A percentile compares a stretch with the other conserved stretches of the same genome.
phyloP scores from a whole-genome alignment of 2,329 filamentous ascomycete species.

The Colletotrichum aenigma region DNA sequence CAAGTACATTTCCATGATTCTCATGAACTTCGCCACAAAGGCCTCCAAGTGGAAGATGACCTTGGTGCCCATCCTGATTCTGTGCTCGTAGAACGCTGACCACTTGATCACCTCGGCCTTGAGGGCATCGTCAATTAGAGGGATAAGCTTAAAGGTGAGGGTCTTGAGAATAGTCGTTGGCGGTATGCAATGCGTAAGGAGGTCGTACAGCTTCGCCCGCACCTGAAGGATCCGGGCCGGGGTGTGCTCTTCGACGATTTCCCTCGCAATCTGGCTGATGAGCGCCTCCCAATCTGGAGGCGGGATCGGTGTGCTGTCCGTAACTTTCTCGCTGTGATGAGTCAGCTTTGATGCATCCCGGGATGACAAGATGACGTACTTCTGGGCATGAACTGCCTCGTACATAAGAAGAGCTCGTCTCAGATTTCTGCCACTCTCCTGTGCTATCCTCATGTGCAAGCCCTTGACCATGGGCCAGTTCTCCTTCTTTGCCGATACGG shows the following conservation, averaged over 20 bases:
- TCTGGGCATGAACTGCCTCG: constrained; percentile 95
- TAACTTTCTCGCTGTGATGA: constrained; percentile 78
- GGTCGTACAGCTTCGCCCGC: constrained; percentile 92
- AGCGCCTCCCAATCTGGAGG: constrained; percentile 97
- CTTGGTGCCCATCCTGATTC: constrained; percentile 90
- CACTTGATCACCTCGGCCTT: constrained; percentile 94
- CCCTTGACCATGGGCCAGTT: constrained; percentile 78
- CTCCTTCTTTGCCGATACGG: constrained; percentile 74
- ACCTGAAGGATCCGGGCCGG: constrained; percentile 87
- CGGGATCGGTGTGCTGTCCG: constrained; percentile 85
- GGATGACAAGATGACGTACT: constrained; percentile 61
- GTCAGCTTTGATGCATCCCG: constrained; percentile 30
- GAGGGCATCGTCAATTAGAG: constrained; percentile 83
- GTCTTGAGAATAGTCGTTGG: constrained; percentile 94
- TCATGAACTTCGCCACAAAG: constrained; percentile 99
- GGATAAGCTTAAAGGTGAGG: constrained; percentile 89
- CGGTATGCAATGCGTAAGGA: constrained; percentile 96
- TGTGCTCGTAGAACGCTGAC: constrained; percentile 97
- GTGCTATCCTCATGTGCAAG: constrained; percentile 84
- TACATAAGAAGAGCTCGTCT: constrained; percentile 93
- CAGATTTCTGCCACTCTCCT: constrained; percentile 89
- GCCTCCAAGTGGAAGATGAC: constrained; percentile 98
- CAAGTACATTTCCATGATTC: constrained; percentile 86
- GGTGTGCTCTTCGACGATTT: constrained; percentile 93
- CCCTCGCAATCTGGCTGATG: constrained; percentile 85